Evolutionary conservation across 2,329 filamentous ascomycete species (phyloP).

Genomic region (Fusarium domesticum): DNA sequence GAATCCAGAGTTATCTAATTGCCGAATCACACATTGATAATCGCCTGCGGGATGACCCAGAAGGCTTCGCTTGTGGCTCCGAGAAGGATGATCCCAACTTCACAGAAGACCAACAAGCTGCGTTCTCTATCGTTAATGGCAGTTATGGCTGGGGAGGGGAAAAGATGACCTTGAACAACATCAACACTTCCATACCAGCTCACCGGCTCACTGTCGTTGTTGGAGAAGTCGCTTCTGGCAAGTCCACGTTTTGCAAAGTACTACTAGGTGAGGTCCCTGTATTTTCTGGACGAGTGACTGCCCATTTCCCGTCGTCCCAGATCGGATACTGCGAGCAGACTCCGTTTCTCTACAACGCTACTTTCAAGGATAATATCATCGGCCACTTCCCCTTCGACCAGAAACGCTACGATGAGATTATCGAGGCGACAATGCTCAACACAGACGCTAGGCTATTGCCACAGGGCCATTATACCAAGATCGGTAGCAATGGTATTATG

Average conservation of each 20-base stretch:
- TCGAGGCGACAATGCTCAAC: slow-evolving; percentile 34
- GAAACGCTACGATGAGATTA: slow-evolving; percentile 34
- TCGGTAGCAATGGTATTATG: slow-evolving; percentile 42
- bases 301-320: slow-evolving; percentile 10
- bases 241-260: slow-evolving; percentile 39
- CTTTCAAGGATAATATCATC: slow-evolving; percentile 39
- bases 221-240: slow-evolving; percentile 37
- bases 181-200: slow-evolving; percentile 15
- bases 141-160: slow-evolving; percentile 29
- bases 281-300: slow-evolving; percentile 14
- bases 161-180: slow-evolving; percentile 19
- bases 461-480: slow-evolving; percentile 35
- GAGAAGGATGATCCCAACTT: slow-evolving; percentile 3
- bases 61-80: not conserved
- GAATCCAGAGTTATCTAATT: slow-evolving; percentile 40
- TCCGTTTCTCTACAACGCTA: slow-evolving; percentile 35
- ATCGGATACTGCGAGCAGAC: slow-evolving; percentile 36
- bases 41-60: slow-evolving; percentile 4
- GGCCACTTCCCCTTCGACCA: slow-evolving; percentile 33
- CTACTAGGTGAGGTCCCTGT: slow-evolving; percentile 32
- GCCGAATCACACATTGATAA: slow-evolving; percentile 25
- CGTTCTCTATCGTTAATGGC: slow-evolving; percentile 20
- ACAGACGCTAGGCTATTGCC: slow-evolving; percentile 33
- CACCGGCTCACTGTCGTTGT: slow-evolving; percentile 34
- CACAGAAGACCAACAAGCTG: not conserved